These are phyloP conservation scores for Fraxinus nigra DNA, from an alignment of 305 asterid genomes.

Conservation along the genomic window DNA sequence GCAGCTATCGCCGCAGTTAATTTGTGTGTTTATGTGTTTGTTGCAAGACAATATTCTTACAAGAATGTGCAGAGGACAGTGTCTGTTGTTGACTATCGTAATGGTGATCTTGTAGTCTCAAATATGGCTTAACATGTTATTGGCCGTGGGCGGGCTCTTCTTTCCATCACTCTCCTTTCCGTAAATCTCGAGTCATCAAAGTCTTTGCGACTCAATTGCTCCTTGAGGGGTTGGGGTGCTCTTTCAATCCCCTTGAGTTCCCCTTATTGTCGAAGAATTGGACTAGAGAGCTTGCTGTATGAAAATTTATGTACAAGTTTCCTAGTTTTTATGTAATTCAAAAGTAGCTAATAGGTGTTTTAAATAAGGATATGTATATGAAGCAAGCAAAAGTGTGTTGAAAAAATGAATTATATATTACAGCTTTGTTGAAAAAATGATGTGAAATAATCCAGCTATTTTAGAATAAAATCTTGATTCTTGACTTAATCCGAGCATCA, in stretches of 20 bases:
- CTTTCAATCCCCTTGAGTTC: neutral
- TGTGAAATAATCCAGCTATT: neutral
- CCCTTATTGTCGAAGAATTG: neutral
- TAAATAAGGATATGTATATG: neutral
- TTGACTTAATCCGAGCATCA: neutral
- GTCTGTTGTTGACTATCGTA: slow-evolving; percentile 52
- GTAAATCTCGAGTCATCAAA: neutral
- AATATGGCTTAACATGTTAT: slow-evolving; percentile 25
- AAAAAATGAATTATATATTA: neutral
- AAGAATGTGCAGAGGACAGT: slow-evolving; percentile 54
- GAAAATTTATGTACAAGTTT: neutral
- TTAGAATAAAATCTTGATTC: neutral
- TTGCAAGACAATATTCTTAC: slow-evolving; percentile 62
- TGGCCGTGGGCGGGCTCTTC: neutral
- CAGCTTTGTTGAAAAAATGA: neutral
- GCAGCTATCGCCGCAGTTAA: slow-evolving; percentile 53
- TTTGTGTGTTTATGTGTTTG: slow-evolving; percentile 41
- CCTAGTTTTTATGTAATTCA: neutral
- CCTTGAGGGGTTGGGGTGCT: neutral
- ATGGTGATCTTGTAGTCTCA: slow-evolving; percentile 24
- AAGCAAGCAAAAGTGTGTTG: neutral
- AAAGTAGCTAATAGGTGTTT: neutral
- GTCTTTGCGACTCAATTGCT: neutral
- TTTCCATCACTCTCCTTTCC: neutral
- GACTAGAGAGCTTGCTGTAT: neutral